Conservation (phyloP, 176 grass and related monocot genomes). For the Avena sativa region DNA sequence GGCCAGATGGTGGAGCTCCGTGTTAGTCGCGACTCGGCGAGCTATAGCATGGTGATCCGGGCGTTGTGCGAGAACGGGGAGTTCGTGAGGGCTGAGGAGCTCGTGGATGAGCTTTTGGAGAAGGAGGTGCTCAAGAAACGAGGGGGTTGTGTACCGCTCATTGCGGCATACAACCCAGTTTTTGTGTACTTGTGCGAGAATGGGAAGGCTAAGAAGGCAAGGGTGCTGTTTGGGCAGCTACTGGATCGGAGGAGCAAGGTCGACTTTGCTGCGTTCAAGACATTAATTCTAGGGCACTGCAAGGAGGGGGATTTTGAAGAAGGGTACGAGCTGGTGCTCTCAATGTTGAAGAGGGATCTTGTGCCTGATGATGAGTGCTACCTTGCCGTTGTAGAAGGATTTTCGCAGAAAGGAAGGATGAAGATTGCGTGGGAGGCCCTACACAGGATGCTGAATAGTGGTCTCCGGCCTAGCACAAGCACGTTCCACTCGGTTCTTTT, state of each 20-base stretch:
- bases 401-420: constrained; percentile 64
- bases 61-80: constrained; percentile 55
- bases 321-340: constrained; percentile 72
- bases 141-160: constrained; percentile 54
- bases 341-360: constrained; percentile 82
- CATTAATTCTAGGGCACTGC: constrained; percentile 83
- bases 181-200: constrained; percentile 68
- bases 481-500: constrained; percentile 74
- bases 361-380: constrained; percentile 73
- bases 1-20: constrained; percentile 62
- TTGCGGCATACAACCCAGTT: constrained; percentile 81
- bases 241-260: constrained; percentile 66
- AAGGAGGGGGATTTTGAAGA: constrained; percentile 63
- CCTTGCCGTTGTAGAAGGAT: constrained; percentile 64
- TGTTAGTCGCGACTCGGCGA: constrained; percentile 77
- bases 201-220: constrained; percentile 79
- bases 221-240: constrained; percentile 63
- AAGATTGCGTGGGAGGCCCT: constrained; percentile 66
- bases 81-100: constrained; percentile 62
- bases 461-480: constrained; percentile 75
- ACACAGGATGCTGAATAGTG: constrained; percentile 77
- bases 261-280: constrained; percentile 77
- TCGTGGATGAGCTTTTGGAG: constrained; percentile 79
- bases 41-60: constrained; percentile 73
- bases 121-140: constrained; percentile 69